These are phyloP conservation scores for Ceratobasidium sp. DNA, from an alignment of 1,284 basidiomycete species.

Conservation along the genomic window DNA sequence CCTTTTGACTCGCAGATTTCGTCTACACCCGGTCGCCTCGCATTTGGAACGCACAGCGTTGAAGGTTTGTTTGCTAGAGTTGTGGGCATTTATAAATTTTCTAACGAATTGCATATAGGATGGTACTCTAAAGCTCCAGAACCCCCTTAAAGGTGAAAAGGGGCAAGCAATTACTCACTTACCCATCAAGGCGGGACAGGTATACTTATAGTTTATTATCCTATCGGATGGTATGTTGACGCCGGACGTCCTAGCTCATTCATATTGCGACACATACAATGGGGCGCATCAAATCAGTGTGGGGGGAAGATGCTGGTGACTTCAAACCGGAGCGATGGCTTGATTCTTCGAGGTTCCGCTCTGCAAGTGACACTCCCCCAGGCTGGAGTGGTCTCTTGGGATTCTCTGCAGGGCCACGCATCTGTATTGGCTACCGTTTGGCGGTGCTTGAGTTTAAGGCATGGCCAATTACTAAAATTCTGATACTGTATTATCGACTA, in stretches of 20 bases:
- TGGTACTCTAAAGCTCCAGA: conserved; percentile 52
- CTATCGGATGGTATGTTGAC: too few relatives aligned
- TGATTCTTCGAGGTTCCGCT: conserved; percentile 25
- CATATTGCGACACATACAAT: too few relatives aligned
- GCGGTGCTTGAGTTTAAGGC: conserved; percentile 48
- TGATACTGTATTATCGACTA: not conserved
- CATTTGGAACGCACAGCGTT: conserved; percentile 49
- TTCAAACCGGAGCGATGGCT: conserved; percentile 53
- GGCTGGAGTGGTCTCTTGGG: conserved; percentile 47
- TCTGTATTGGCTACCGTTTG: conserved; percentile 47
- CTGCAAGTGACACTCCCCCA: conserved; percentile 1
- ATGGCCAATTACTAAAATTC: not conserved
- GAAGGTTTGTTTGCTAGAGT: not conserved
- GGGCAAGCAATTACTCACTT: conserved; percentile 48
- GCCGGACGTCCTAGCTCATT: too few relatives aligned
- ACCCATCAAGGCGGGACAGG: too few relatives aligned
- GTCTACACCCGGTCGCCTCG: conserved; percentile 51
- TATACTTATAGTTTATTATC: too few relatives aligned
- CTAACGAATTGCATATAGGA: conserved; percentile 37
- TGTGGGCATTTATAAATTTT: not conserved
- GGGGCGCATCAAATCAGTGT: conserved; percentile 48
- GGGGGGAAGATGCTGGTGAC: conserved; percentile 54
- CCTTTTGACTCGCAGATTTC: conserved; percentile 47
- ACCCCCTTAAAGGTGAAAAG: conserved; percentile 50
- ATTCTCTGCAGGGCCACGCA: conserved; percentile 45